These are phyloP conservation scores for Leccinum subgranulosum DNA, from an alignment of 768 basidiomycete species.

Conservation along the genomic window DNA sequence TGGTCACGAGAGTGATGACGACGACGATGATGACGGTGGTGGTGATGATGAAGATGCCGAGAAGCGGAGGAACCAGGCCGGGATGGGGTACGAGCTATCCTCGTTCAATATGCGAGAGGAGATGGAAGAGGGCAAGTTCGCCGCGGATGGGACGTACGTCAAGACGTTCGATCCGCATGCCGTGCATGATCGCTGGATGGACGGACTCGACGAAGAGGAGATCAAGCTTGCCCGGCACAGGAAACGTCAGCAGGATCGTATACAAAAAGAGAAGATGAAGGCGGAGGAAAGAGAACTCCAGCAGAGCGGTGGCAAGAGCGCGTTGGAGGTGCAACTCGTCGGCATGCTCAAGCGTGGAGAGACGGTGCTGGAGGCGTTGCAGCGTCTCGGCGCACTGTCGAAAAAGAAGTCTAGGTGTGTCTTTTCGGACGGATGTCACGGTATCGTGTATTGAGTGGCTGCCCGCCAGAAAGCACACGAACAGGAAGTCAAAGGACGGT, in stretches of 20 bases:
- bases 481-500: constrained; percentile 30
- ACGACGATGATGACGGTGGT: constrained; percentile 22
- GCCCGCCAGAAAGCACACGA: constrained; percentile 27
- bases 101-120: constrained; percentile 99
- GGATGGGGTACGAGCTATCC: constrained; percentile 92
- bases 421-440: background rate
- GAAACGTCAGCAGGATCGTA: constrained; percentile 72
- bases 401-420: constrained; percentile 42
- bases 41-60: constrained; percentile 68
- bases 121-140: constrained; percentile 98
- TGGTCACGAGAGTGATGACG: constrained; percentile 35
- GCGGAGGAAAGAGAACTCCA: constrained; percentile 74
- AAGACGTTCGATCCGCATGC: constrained; percentile 87
- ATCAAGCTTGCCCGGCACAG: constrained; percentile 78
- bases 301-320: constrained; percentile 61
- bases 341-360: constrained; percentile 83
- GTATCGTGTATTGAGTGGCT: constrained; percentile 1
- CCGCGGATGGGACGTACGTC: constrained; percentile 87
- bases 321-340: constrained; percentile 66
- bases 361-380: constrained; percentile 84
- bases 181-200: constrained; percentile 95
- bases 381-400: constrained; percentile 70
- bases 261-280: constrained; percentile 63
- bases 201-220: constrained; percentile 78
- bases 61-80: constrained; percentile 69